phyloP scores from a whole-genome alignment of 768 basidiomycete species.

The Clavaria fumosa region DNA sequence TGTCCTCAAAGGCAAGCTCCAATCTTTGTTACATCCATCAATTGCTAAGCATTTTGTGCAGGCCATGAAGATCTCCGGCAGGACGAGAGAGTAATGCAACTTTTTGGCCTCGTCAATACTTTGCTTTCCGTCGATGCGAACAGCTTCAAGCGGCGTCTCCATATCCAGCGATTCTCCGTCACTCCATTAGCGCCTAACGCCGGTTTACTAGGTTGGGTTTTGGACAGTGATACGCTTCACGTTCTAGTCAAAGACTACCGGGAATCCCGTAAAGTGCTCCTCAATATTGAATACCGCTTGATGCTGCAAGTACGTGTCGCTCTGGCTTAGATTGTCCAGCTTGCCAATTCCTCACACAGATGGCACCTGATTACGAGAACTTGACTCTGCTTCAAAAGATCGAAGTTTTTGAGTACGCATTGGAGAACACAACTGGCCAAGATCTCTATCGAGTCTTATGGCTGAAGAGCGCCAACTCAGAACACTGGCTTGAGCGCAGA shows the following conservation, averaged over 20 bases:
- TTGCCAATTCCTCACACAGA: conserved; percentile 32
- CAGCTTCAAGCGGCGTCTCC: conserved; percentile 90
- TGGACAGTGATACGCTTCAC: conserved; percentile 89
- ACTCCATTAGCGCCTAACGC: conserved; percentile 93
- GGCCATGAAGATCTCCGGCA: conserved; percentile 98
- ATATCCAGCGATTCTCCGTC: conserved; percentile 85
- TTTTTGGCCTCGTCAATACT: conserved; percentile 94
- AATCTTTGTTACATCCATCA: background rate
- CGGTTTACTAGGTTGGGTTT: conserved; percentile 90
- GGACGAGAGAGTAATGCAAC: conserved; percentile 98
- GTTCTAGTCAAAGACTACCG: conserved; percentile 93
- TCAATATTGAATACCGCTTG: conserved; percentile 96
- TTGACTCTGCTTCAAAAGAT: conserved; percentile 92
- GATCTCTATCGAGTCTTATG: conserved; percentile 93
- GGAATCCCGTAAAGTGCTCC: conserved; percentile 87
- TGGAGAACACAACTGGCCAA: conserved; percentile 97
- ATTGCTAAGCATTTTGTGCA: conserved; percentile 15
- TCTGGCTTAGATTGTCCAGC: conserved; percentile 3
- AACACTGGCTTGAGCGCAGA: conserved; percentile 94
- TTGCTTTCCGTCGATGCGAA: conserved; percentile 83
- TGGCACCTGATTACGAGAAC: conserved; percentile 98
- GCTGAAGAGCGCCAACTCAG: conserved; percentile 90
- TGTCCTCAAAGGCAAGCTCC: conserved; percentile 59
- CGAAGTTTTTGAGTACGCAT: conserved; percentile 96
- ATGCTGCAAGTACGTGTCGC: conserved; percentile 75